These are phyloP conservation scores for Lantana camara DNA, from an alignment of 257 asterid species.

Conservation along the genomic window DNA sequence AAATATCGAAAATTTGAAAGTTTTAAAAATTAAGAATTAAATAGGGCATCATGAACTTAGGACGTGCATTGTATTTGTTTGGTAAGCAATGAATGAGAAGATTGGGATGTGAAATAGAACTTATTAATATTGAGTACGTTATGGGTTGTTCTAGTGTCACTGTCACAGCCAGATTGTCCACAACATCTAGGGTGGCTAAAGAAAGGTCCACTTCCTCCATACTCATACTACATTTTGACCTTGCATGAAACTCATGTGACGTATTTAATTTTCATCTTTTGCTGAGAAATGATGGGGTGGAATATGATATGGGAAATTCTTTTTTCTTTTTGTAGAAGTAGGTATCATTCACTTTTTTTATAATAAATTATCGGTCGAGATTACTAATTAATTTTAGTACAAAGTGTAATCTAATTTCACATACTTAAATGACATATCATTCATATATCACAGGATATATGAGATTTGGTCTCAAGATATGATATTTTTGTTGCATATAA, in stretches of 20 bases:
- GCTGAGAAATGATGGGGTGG: background rate
- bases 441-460: too few species aligned
- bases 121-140: constrained; percentile 17
- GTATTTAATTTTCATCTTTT: too few species aligned
- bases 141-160: constrained; percentile 17
- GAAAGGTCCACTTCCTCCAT: constrained; percentile 10
- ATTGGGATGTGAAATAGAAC: background rate
- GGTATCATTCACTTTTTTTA: too few species aligned
- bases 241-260: background rate
- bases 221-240: background rate
- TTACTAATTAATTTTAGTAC: too few species aligned
- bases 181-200: background rate
- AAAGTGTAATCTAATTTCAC: too few species aligned
- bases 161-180: constrained; percentile 21
- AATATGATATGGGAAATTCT: too few species aligned
- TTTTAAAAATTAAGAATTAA: background rate
- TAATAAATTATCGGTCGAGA: too few species aligned
- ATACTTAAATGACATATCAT: too few species aligned
- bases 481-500: too few species aligned
- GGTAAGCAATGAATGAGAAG: constrained; percentile 21
- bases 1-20: constrained; percentile 9
- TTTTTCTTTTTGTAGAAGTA: too few species aligned
- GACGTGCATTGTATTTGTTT: constrained; percentile 8
- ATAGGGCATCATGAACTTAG: constrained; percentile 2
- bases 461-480: too few species aligned